Percentiles rank a stretch among this genome's conserved stretches.
Conservation (phyloP, 441 rosid species). For the Brassica hybrid region DNA sequence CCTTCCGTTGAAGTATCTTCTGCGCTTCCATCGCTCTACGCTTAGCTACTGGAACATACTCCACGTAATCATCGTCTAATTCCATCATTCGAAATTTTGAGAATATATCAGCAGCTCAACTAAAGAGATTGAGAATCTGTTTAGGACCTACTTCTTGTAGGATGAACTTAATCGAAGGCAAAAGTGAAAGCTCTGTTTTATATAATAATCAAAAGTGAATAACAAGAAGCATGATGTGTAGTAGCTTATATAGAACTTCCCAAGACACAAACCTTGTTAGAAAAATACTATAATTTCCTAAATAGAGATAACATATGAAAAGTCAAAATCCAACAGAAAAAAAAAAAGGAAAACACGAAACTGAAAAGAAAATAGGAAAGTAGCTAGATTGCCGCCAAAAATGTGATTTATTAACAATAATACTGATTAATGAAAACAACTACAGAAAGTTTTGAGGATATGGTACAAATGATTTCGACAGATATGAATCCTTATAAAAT, state of each 20-base stretch:
- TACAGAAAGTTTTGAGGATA: too few relatives aligned
- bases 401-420: too few relatives aligned
- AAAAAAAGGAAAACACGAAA: background rate
- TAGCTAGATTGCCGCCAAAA: background rate
- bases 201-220: too few relatives aligned
- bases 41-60: slow-evolving; percentile 83
- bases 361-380: background rate
- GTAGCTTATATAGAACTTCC: background rate
- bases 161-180: too few relatives aligned
- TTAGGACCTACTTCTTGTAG: too few relatives aligned
- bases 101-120: too few relatives aligned
- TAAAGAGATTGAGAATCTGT: too few relatives aligned
- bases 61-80: slow-evolving; percentile 74
- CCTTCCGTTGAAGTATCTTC: slow-evolving; percentile 81
- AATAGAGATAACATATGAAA: background rate
- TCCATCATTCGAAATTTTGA: slow-evolving; percentile 50
- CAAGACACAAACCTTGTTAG: background rate
- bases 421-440: too few relatives aligned
- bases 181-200: too few relatives aligned
- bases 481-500: too few relatives aligned
- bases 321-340: background rate
- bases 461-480: too few relatives aligned
- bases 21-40: slow-evolving; percentile 78
- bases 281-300: background rate
- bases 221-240: background rate